Evolutionary conservation across 2,329 filamentous ascomycete genomes (phyloP).

Genomic region (Endothia cerciana): DNA sequence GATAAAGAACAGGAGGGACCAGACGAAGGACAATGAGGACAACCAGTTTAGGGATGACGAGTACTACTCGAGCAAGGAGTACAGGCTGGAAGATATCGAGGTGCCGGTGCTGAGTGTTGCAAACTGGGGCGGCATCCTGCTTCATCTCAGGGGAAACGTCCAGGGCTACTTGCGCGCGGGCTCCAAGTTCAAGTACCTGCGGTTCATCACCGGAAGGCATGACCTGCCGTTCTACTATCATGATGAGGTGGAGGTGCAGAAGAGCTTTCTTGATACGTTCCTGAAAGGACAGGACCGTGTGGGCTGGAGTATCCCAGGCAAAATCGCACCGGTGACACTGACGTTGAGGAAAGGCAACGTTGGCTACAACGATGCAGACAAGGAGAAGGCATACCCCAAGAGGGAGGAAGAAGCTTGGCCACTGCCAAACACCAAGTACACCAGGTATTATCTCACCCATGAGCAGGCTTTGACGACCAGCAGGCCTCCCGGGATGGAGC

Average conservation of each 20-base stretch:
- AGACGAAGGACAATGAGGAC: conserved; percentile 49
- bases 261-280: conserved; percentile 71
- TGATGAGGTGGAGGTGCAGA: conserved; percentile 69
- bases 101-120: conserved; percentile 69
- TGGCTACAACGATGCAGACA: conserved; percentile 66
- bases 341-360: conserved; percentile 68
- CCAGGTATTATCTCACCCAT: conserved; percentile 60
- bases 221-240: conserved; percentile 74
- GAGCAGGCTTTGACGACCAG: conserved; percentile 44
- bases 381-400: conserved; percentile 58
- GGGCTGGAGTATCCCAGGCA: conserved; percentile 63
- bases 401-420: conserved; percentile 69
- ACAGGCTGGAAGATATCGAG: conserved; percentile 65
- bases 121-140: conserved; percentile 72
- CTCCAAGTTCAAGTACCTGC: conserved; percentile 69
- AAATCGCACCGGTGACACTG: conserved; percentile 62
- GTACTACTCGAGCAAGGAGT: conserved; percentile 70
- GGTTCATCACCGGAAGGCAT: conserved; percentile 71
- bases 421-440: conserved; percentile 67
- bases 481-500: conserved; percentile 34
- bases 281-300: conserved; percentile 66
- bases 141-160: conserved; percentile 72
- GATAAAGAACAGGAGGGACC: conserved; percentile 51
- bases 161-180: conserved; percentile 67
- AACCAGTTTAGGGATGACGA: conserved; percentile 63